A percentile compares a stretch with the other conserved stretches of the same genome.
These are phyloP conservation scores for Beauveria asiatica DNA, from an alignment of 2,329 filamentous ascomycete genomes.

Conservation along the genomic window DNA sequence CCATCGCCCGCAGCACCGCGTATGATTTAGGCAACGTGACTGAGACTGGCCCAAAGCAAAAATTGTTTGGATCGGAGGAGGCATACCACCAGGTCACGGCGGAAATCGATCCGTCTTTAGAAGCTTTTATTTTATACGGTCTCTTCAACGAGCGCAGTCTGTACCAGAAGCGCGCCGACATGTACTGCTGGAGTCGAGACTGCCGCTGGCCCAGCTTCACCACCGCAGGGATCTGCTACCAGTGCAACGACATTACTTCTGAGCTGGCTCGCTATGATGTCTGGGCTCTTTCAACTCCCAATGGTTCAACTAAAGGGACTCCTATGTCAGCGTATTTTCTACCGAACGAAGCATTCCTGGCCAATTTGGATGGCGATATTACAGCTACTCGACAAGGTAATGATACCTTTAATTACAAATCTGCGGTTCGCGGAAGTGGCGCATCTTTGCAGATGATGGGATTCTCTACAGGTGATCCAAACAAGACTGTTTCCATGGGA, in stretches of 20 bases:
- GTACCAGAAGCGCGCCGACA: not conserved
- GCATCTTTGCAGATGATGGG: too few relatives aligned
- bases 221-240: constrained; percentile 16
- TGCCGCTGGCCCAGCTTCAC: constrained; percentile 17
- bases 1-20: not conserved
- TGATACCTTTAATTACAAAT: too few relatives aligned
- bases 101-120: not conserved
- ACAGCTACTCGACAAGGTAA: too few relatives aligned
- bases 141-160: constrained; percentile 11
- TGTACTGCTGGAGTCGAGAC: constrained; percentile 14
- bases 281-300: not conserved
- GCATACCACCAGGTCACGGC: not conserved
- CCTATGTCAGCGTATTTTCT: not conserved
- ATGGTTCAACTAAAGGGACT: not conserved
- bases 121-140: constrained; percentile 11
- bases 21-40: not conserved
- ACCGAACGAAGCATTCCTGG: not conserved
- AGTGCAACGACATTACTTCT: constrained; percentile 15
- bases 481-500: too few relatives aligned
- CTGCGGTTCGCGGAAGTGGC: too few relatives aligned
- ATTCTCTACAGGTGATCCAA: too few relatives aligned
- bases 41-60: not conserved
- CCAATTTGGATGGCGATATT: not conserved
- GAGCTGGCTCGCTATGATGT: constrained; percentile 5
- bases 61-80: not conserved